Percentiles rank a stretch among this genome's conserved stretches.
These are phyloP conservation scores for Haberlea rhodopensis DNA, from an alignment of 257 asterid species.

Conservation along the genomic window DNA sequence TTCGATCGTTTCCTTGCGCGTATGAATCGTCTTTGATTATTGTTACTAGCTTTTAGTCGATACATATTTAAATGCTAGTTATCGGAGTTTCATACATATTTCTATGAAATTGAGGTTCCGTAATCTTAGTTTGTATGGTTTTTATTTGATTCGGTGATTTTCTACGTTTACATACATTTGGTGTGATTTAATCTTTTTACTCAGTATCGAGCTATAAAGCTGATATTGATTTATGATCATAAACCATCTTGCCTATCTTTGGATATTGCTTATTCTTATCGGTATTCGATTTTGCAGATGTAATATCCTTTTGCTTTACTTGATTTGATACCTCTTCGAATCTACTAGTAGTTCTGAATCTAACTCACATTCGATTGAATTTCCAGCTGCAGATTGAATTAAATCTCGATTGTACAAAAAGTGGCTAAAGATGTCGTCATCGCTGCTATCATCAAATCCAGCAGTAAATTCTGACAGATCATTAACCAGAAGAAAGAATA, in stretches of 20 bases:
- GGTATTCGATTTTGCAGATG: neutral
- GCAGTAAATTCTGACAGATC: conserved; percentile 46
- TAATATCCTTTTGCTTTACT: conserved; percentile 17
- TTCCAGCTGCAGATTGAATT: conserved; percentile 35
- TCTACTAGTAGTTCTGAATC: conserved; percentile 29
- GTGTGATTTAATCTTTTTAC: neutral
- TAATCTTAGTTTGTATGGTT: neutral
- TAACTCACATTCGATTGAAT: conserved; percentile 36
- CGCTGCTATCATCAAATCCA: conserved; percentile 39
- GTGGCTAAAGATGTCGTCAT: conserved; percentile 33
- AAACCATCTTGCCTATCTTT: conserved; percentile 12
- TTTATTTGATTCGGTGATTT: no score
- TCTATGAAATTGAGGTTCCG: neutral
- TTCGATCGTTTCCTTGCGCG: neutral
- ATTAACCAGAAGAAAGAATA: conserved; percentile 42
- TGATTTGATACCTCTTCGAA: conserved; percentile 27
- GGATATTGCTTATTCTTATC: conserved; percentile 2
- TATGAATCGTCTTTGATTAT: no score
- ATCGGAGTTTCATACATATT: neutral
- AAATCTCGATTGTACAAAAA: neutral
- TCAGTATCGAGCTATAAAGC: no score
- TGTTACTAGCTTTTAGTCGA: neutral
- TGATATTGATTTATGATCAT: neutral
- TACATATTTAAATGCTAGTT: neutral
- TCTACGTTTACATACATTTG: neutral